Evolutionary conservation across 106 monocot species (phyloP).

Genomic region (Dendrobium huoshanense): DNA sequence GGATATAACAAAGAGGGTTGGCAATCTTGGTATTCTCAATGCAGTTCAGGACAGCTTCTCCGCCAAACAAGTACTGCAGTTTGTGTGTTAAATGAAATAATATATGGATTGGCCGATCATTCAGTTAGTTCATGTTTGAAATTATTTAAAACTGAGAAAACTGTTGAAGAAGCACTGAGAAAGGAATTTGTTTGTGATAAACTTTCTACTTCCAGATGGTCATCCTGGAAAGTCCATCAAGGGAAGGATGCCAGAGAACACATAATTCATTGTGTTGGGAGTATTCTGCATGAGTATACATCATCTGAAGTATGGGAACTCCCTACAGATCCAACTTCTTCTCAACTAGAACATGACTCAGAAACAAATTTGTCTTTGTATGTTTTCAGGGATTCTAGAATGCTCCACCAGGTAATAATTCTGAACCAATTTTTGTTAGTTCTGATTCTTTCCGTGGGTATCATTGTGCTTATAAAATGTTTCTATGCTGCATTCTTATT

Average conservation of each 20-base stretch:
- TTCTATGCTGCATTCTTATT: not conserved
- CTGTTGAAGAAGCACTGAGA: conserved; percentile 8
- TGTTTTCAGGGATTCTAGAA: conserved; percentile 68
- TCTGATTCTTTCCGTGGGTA: not conserved
- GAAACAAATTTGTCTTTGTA: conserved; percentile 43
- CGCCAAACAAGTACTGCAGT: conserved; percentile 70
- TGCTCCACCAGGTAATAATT: conserved; percentile 74
- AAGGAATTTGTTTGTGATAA: not conserved
- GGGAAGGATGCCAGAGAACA: conserved; percentile 38
- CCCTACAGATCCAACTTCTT: conserved; percentile 48
- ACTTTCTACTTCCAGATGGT: conserved; percentile 4
- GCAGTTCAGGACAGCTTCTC: conserved; percentile 48
- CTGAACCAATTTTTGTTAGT: conserved; percentile 8
- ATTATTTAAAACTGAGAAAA: conserved; percentile 26
- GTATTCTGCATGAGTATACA: conserved; percentile 81
- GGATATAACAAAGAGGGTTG: conserved; percentile 56
- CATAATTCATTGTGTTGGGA: conserved; percentile 61
- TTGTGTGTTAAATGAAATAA: conserved; percentile 89
- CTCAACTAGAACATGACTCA: conserved; percentile 16
- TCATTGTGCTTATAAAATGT: too few relatives aligned
- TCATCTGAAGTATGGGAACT: conserved; percentile 87
- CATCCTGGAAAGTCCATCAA: conserved; percentile 35
- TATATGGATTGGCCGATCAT: conserved; percentile 63
- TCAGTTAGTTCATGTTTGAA: conserved; percentile 30
- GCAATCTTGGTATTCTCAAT: conserved; percentile 60